Conservation (phyloP, 2,329 filamentous ascomycete species). For the Rutstroemia sp. region DNA sequence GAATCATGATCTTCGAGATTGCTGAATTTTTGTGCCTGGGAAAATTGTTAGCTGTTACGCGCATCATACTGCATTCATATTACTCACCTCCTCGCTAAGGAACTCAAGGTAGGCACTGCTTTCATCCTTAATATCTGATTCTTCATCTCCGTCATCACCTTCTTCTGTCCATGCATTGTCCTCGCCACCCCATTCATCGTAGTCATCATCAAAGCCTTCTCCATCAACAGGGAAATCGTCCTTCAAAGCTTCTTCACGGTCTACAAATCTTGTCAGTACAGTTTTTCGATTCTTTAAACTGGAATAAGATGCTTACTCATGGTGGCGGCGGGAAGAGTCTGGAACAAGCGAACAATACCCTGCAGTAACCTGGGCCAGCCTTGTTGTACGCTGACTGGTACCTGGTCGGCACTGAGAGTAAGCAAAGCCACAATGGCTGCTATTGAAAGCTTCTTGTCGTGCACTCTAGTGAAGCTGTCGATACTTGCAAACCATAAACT, state of each 20-base stretch:
- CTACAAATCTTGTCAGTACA: conserved; percentile 33
- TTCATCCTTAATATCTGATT: conserved; percentile 71
- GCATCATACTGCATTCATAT: not conserved
- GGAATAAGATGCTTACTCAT: conserved; percentile 49
- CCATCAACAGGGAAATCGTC: conserved; percentile 74
- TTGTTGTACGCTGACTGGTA: conserved; percentile 86
- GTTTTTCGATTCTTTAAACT: conserved; percentile 12
- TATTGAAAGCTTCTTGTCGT: conserved; percentile 98
- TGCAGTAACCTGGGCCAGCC: conserved; percentile 85
- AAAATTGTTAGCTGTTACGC: conserved; percentile 7
- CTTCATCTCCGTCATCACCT: conserved; percentile 48
- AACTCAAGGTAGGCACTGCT: conserved; percentile 94
- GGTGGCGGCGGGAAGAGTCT: conserved; percentile 77
- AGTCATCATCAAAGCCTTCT: conserved; percentile 58
- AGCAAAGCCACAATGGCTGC: conserved; percentile 85
- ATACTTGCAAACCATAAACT: conserved; percentile 97
- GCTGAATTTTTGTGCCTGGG: conserved; percentile 74
- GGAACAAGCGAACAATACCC: conserved; percentile 86
- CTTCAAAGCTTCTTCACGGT: conserved; percentile 84
- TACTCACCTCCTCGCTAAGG: conserved; percentile 74
- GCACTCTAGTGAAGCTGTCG: conserved; percentile 83
- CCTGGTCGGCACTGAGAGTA: conserved; percentile 68
- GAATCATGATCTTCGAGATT: conserved; percentile 61
- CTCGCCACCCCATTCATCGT: conserved; percentile 68
- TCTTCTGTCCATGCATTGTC: conserved; percentile 75